Base-by-base conservation (phyloP, 768 basidiomycete species). In the Pleurotus giganteus region DNA sequence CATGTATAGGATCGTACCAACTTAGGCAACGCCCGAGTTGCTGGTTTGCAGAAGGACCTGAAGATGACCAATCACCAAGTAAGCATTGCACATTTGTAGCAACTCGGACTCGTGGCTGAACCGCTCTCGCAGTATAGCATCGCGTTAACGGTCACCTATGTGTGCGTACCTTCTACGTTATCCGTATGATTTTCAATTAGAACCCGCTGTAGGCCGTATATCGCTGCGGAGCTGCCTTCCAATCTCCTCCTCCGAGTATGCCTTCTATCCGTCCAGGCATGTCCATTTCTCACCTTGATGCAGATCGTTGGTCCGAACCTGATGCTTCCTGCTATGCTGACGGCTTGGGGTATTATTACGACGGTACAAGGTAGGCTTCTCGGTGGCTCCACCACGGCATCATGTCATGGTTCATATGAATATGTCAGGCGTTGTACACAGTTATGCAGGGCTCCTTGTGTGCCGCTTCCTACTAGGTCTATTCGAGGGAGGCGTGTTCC, bases 261-360 rank as follows among this genome's bases (percentile, higher is more conserved):
- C 60, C 23, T 12, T 12, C 31, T n/a, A 12, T 4, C 19, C n/a
- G 13, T 41, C 12, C 39, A 19, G 12, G 15, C 19, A 11, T 28
- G 1, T 11, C 34, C n/a, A n/a, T n/a, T n/a, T 36, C n/a, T 41
- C 2, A 17, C 19, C 19, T 11, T 15, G 31, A 13, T 41, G 8
- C 53, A 75, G 71, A 61, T 76, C 42, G 80, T 84, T 2, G 82
- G 86, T 1, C 77, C 84, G 15, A 74, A 81, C 55, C 67, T 80
- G 44, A 74, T 86, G 63, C 58, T 81, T 47, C 87, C 88, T 0
- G 66, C 79, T 1, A 81, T 88, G 77, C 67, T 88, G 43, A 75
- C 79, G 0, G 60, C 81, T 1, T 90, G 88, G 87, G 88, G 88
- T n/a, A 45, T 87, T 17, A 77, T 84, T 15, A 76, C 79, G 9